Base-by-base conservation (phyloP, 2,329 filamentous ascomycete species). In the Septoria petroselini region DNA sequence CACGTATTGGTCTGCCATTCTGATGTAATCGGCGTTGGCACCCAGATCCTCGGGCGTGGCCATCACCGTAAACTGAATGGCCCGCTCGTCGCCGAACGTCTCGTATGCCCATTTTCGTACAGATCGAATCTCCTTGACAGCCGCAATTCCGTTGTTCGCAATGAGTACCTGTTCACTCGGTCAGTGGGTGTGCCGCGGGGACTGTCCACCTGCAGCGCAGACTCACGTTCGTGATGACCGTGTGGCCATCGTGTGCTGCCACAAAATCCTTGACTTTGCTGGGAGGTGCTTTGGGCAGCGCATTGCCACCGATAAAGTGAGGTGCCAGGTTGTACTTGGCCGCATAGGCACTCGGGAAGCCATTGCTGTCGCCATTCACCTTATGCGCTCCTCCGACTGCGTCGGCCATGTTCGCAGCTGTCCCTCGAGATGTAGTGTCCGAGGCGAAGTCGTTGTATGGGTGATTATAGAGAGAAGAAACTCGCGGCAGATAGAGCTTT, bases 71-170 rank as follows among this genome's bases (percentile, higher is more conserved):
- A 98, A 98, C 70, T 97, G 91, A 68, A 98, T 96, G 64, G 91
- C 93, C 67, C 87, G 83, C 78, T 98, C 93, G 74, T 98, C 91
- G 75, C 93, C 91, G 70, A 98, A 98, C 6, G 88, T 95, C 76
- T 98, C 93, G 83, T 98, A 98, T 55, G 93, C 93, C 93, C 93
- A 98, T 91, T 97, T 98, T 73, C 93, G 87, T 68, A 98, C 91
- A 53, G 91, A 97, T 72, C 93, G 85, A 70, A 98, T 98, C 75
- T 98, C 93, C 76, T 98, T 98, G 72, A 98, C 93, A 68, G 93
- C 93, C 43, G 93, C 93, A 72, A 98, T 98, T 80, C 93, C 93
- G 77, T 98, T 98, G 79, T 98, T 98, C 70, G 93, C 93, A 73
- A 98, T 98, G 59, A 98, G 81, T 47, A 97, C 90, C 91, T 97